Evolutionary conservation across 2,329 filamentous ascomycete species (phyloP).

Genomic region (Diaporthe sp.): DNA sequence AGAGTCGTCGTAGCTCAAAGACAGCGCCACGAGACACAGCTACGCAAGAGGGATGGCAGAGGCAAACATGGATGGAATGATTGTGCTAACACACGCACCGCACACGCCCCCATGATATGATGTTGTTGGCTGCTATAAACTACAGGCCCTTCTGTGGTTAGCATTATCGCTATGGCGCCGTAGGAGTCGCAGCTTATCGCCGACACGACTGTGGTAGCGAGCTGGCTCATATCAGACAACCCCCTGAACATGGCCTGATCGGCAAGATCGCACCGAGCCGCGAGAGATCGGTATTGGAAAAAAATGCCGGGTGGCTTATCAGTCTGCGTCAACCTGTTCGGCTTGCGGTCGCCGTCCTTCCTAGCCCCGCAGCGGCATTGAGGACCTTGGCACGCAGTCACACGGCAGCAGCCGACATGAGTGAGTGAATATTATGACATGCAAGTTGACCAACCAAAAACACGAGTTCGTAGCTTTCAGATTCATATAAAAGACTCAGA

Average conservation of each 20-base stretch:
- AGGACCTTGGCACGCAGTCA: neutral
- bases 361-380: neutral
- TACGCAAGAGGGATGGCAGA: neutral
- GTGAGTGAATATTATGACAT: neutral
- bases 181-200: neutral
- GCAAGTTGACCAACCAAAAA: neutral
- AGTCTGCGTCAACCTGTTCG: neutral
- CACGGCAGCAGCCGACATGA: neutral
- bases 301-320: neutral
- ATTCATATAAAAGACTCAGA: neutral
- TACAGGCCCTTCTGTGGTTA: neutral
- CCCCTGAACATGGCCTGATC: neutral
- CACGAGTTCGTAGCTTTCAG: neutral
- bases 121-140: neutral
- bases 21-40: neutral
- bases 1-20: neutral
- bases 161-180: neutral
- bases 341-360: neutral
- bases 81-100: neutral
- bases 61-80: neutral
- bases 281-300: conserved; percentile 1
- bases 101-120: neutral
- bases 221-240: neutral
- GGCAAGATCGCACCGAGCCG: neutral
- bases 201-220: neutral